Evolutionary conservation across 164 flowering plant genomes (phyloP), one percentile per base, ranked within the genome.

Genomic region (Macadamia tetraphylla): DNA sequence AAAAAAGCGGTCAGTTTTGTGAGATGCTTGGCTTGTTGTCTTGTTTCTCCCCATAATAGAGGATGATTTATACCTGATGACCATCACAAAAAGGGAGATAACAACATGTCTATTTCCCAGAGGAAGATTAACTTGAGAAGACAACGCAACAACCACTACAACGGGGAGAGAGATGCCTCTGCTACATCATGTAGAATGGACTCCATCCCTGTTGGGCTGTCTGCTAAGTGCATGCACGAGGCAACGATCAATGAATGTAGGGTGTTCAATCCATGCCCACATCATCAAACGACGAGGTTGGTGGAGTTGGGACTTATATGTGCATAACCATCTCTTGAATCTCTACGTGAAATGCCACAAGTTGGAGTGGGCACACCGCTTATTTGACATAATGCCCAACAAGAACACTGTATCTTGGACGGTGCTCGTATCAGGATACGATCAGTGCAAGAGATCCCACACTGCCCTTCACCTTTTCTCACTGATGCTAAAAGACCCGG

Each of bases 241-340:
- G 65, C 71, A 43, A 23, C 57, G 57, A 13, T 69, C 66, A 13
- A 53, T 58, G 29, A 58, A 52, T 17, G 12, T 51, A 1, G 77
- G 77, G 31, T 63, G 68, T 57, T 49, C 74, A 3, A 65, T 67
- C 73, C 49, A 61, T 18, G 70, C 70, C 44, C 44, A 58, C 30
- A 31, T 60, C 48, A 14, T 67, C 64, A 67, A 48, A 43, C 42
- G 55, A 30, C 58, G 9, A 1, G 8, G 15, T 46, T 60, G 56
- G 56, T 67, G 56, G 44, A 2, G 9, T 29, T 1, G 29, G 13
- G 63, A 67, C 44, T 17, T 59, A 15, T 67, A 43, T 44, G 57
- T 67, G 44, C 57, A 30, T 15, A 69, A 69, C 53, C 71, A 69
- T 9, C 12, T 53, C 3, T 12, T 69, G 14, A 61, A 55, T 43